These are phyloP conservation scores for Phlyctochytrium planicorne DNA, from an alignment of 192 early-diverging fungal genomes.

Conservation along the genomic window DNA sequence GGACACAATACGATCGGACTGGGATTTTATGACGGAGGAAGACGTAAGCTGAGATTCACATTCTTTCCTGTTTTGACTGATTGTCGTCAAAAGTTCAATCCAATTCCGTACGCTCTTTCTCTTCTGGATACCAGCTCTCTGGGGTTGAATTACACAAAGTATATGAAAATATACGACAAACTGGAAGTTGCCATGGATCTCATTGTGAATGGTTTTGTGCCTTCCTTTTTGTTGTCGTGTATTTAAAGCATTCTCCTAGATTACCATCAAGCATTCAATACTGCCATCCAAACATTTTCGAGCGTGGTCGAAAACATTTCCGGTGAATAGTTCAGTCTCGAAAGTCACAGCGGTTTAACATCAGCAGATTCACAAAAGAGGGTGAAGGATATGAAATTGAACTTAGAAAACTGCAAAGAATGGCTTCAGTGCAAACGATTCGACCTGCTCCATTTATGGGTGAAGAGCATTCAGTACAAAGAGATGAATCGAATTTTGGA, in stretches of 20 bases:
- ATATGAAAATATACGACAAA: constrained; percentile 38
- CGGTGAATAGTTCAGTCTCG: constrained; percentile 15
- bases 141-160: constrained; percentile 47
- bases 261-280: constrained; percentile 61
- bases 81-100: constrained; percentile 47
- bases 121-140: constrained; percentile 53
- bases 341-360: not conserved
- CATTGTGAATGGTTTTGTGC: constrained; percentile 57
- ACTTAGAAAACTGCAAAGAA: constrained; percentile 47
- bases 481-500: constrained; percentile 62
- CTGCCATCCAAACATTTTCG: constrained; percentile 57
- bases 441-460: constrained; percentile 61
- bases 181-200: constrained; percentile 58
- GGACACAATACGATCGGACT: constrained; percentile 38
- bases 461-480: constrained; percentile 58
- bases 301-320: constrained; percentile 55
- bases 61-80: not conserved
- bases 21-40: constrained; percentile 54
- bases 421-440: constrained; percentile 58
- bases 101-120: constrained; percentile 52
- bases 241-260: constrained; percentile 31
- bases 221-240: constrained; percentile 22
- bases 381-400: constrained; percentile 41
- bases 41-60: constrained; percentile 26
- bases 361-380: constrained; percentile 37